Evolutionary conservation across 768 basidiomycete species (phyloP), one percentile per base, ranked within the genome.

Genomic region (Candolleomyces efflorescens): DNA sequence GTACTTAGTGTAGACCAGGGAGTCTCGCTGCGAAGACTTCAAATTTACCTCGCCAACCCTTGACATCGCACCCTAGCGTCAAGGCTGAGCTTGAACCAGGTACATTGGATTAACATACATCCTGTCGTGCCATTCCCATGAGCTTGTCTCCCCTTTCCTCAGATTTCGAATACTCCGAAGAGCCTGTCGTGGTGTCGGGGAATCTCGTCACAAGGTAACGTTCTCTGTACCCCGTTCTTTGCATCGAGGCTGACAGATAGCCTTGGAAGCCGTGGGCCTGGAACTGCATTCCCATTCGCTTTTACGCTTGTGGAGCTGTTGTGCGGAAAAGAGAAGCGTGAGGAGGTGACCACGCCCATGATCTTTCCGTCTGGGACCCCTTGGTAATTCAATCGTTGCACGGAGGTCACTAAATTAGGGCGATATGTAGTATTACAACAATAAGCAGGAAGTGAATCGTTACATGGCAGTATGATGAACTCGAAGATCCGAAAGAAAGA

Each of bases 41-140:
- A 0, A 75, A 75, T 10, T 77, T 92, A 4, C 78, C 82, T 0
- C 77, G 65, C 53, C 88, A 90, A 61, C 79, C 81, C 3, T 59
- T 93, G 46, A 93, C 91, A 27, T 93, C 91, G 15, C 90, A 93
- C 64, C 90, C 91, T 0, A 82, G 82, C 53, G 83, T 93, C 52
- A 83, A 82, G 63, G 64, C 71, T 3, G 69, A 82, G 10, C 76
- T 93, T n/a, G 81, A 82, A 53, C 68, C 75, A 13, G 71, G 89
- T 85, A 53, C 32, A 74, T 65, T n/a, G n/a, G n/a, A n/a, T n/a
- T n/a, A n/a, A n/a, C n/a, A 15, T 48, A 43, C 20, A 5, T 23
- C 54, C 46, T 27, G 44, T 52, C 20, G 54, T 7, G 23, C 10
- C 36, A 51, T 37, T 26, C n/a, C n/a, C n/a, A n/a, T 32, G 54